These are phyloP conservation scores for Fistulinella prunicolor DNA, from an alignment of 768 basidiomycete species.

Conservation along the genomic window DNA sequence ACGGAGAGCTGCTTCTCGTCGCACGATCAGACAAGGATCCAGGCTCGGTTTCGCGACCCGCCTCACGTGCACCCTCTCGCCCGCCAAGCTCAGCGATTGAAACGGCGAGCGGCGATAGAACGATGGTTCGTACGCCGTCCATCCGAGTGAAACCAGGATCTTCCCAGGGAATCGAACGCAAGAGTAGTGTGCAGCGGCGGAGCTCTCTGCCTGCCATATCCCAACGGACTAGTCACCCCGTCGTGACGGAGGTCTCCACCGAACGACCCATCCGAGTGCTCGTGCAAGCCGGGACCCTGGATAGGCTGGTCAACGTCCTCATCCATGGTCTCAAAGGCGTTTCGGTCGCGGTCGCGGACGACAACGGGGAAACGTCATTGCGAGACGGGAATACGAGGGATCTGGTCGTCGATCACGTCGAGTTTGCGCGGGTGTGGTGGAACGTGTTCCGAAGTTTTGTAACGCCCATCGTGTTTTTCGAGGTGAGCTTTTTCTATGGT, in stretches of 20 bases:
- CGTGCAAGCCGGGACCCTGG: slow-evolving; percentile 76
- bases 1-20: slow-evolving; percentile 70
- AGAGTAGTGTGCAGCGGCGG: slow-evolving; percentile 68
- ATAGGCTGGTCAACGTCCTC: slow-evolving; percentile 68
- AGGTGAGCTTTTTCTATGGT: slow-evolving; percentile 47
- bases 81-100: slow-evolving; percentile 64
- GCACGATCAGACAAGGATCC: slow-evolving; percentile 55
- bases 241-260: slow-evolving; percentile 59
- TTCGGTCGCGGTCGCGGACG: slow-evolving; percentile 78
- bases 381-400: slow-evolving; percentile 72
- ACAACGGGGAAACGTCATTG: slow-evolving; percentile 82
- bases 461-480: slow-evolving; percentile 78
- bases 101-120: slow-evolving; percentile 35
- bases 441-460: slow-evolving; percentile 79
- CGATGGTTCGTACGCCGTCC: slow-evolving; percentile 60
- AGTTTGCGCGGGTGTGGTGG: slow-evolving; percentile 83
- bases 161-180: slow-evolving; percentile 69
- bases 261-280: slow-evolving; percentile 73
- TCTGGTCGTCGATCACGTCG: slow-evolving; percentile 65
- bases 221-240: slow-evolving; percentile 53
- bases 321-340: slow-evolving; percentile 76
- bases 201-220: slow-evolving; percentile 80
- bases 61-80: slow-evolving; percentile 64
- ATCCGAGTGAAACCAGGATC: slow-evolving; percentile 75
- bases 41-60: slow-evolving; percentile 46